Base-by-base conservation (phyloP, 1,139 yeast genomes). In the Protomyces gravidus region DNA sequence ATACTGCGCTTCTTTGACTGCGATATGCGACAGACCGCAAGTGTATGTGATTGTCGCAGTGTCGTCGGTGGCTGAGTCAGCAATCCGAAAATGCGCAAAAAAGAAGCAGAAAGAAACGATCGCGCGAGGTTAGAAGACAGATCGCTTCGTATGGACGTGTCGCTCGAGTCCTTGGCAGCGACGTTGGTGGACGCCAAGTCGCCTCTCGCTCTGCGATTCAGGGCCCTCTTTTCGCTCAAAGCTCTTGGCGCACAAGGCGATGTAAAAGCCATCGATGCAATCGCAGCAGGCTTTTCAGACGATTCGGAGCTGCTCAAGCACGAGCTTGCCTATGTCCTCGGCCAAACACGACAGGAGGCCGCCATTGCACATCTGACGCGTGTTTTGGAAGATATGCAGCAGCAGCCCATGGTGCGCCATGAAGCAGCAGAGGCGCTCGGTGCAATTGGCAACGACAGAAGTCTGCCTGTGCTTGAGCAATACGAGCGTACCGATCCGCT, bases 401-500 rank as follows among this genome's bases (percentile, higher is more conserved):
- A 94, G 75, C 65, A 66, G 25, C 78, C 87, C 62, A 94, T 94
- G 97, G 99, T 94, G 39, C 86, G 99, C 73, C 99, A 94, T 72
- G 99, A 94, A 73, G 98, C 98, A 21, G 98, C 98, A 11, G 99
- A 94, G 74, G 98, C 97, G 32, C 79, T 94, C 61, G 99, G 98
- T 62, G 98, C 98, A 40, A 77, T 94, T 60, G 96, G 96, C 52
- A 95, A 89, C 72, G 74, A 75, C 53, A 85, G 81, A 3, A 86
- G 96, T n/a, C 73, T 92, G 62, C 80, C 76, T 0, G 73, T 89
- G 58, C 80, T 94, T 66, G 75, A 81, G 64, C 76, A 83, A 55
- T 89, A 85, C 72, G 97, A 92, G 69, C 52, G 36, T 11, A 52
- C 40, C 7, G 60, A 53, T 33, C 95, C 95, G 11, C 75, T 85